phyloP scores from a whole-genome alignment of 2,329 filamentous ascomycete species.

The Colletotrichum costaricense region DNA sequence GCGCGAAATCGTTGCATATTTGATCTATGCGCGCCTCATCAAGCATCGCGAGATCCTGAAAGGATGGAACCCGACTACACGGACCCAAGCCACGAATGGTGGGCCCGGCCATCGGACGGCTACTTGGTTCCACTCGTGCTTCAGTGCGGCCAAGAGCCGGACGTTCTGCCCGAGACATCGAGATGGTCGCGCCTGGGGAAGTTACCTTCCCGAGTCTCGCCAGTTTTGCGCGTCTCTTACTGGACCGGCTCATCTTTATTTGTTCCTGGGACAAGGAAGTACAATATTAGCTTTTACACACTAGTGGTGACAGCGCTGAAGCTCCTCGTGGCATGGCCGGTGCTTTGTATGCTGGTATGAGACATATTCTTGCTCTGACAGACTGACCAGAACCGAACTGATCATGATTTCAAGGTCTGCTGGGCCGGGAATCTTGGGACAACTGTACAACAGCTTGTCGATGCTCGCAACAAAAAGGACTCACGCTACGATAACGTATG shows the following conservation, averaged over 20 bases:
- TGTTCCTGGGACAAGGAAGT: neutral
- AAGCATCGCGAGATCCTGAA: neutral
- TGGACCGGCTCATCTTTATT: neutral
- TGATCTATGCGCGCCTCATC: neutral
- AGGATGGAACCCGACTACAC: neutral
- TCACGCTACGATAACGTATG: neutral
- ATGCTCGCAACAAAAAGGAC: neutral
- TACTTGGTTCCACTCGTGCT: slow-evolving; percentile 2
- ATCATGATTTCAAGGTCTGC: neutral
- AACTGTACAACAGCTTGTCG: neutral
- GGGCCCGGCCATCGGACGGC: slow-evolving; percentile 1
- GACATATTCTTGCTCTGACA: neutral
- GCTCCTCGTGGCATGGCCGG: neutral
- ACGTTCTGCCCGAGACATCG: neutral
- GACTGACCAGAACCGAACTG: neutral
- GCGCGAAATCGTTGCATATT: neutral
- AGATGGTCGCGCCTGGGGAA: neutral
- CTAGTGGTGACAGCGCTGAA: neutral
- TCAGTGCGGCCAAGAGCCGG: neutral
- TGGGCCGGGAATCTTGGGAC: neutral
- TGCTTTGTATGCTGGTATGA: neutral
- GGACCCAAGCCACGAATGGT: neutral
- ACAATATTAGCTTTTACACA: neutral
- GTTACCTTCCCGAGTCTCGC: neutral
- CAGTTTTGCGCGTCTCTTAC: neutral